Base-by-base conservation (phyloP, 164 flowering plant species). In the Annona cherimola region DNA sequence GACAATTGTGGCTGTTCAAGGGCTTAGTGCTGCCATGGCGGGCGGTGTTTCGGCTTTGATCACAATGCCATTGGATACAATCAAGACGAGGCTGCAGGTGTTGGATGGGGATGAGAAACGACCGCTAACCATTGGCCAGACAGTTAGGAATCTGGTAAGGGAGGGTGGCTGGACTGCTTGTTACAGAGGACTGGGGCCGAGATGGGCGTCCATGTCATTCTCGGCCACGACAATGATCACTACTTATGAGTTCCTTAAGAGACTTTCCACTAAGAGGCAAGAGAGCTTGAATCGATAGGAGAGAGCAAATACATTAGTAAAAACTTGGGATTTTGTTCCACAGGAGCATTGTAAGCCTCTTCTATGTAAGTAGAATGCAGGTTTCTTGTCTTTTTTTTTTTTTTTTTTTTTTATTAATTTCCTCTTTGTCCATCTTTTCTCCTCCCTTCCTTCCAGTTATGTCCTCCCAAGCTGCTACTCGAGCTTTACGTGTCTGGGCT, bases 161-260 rank as follows among this genome's bases (percentile, higher is more conserved):
- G 94, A 89, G 78, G 97, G 94, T 42, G 97, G 95, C 41, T 80
- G 83, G 69, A 50, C 71, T 4, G 97, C 92, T 81, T 90, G 96
- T 77, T 89, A 92, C 73, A 83, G 92, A 77, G 97, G 97, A 3
- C 75, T 92, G 65, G 94, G 94, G 1, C 96, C 96, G 18, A 75
- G 97, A 45, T 90, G 94, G 92, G 91, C 85, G 72, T 90, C 96
- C 55, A 89, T 89, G 92, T 83, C 96, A 0, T 72, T 90, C 85
- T 90, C 94, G 64, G 91, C 92, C 7, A 86, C 96, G 12, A 87
- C 96, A 12, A 92, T 92, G 97, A 85, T 92, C 78, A 90, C 96
- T 18, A 90, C 97, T 12, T 92, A 92, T 65, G 94, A 90, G 82
- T 84, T 92, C 66, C 80, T 92, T 44, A 92, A 90, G 72, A 75